These are phyloP conservation scores for Stagonosporopsis chrysanthemi DNA, from an alignment of 2,329 filamentous ascomycete genomes.

Conservation along the genomic window DNA sequence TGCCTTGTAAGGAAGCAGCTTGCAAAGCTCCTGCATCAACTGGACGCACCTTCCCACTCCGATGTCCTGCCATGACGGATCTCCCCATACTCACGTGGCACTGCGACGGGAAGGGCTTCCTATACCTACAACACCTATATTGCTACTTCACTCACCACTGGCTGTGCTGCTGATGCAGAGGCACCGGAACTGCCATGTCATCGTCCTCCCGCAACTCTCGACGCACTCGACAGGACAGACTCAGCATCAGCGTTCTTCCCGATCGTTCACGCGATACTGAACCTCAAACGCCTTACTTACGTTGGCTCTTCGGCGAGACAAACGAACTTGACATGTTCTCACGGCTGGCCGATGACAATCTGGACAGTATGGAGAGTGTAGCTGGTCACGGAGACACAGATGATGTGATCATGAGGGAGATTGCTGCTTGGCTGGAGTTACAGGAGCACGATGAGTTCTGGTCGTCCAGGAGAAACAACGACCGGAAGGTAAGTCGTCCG, in stretches of 20 bases:
- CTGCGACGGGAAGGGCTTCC: not conserved
- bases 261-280: constrained; percentile 10
- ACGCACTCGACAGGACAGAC: constrained; percentile 6
- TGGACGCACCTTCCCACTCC: not conserved
- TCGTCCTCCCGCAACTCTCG: not conserved
- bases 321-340: constrained; percentile 7
- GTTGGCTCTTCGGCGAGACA: constrained; percentile 16
- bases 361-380: not conserved
- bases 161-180: not conserved
- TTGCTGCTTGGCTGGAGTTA: constrained; percentile 30
- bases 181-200: not conserved
- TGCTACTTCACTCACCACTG: not conserved
- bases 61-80: not conserved
- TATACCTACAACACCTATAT: not conserved
- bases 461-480: constrained; percentile 9
- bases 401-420: constrained; percentile 24
- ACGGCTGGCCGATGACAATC: not conserved
- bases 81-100: not conserved
- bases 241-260: constrained; percentile 21
- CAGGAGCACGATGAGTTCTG: constrained; percentile 26
- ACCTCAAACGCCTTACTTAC: constrained; percentile 10
- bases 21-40: not conserved
- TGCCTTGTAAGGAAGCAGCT: not conserved
- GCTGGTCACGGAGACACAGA: constrained; percentile 13
- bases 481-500: not conserved